Evolutionary conservation across 371 early-diverging fungal species (phyloP), one percentile per base, ranked within the genome.

Genomic region (Dinochytrium kinnereticum): DNA sequence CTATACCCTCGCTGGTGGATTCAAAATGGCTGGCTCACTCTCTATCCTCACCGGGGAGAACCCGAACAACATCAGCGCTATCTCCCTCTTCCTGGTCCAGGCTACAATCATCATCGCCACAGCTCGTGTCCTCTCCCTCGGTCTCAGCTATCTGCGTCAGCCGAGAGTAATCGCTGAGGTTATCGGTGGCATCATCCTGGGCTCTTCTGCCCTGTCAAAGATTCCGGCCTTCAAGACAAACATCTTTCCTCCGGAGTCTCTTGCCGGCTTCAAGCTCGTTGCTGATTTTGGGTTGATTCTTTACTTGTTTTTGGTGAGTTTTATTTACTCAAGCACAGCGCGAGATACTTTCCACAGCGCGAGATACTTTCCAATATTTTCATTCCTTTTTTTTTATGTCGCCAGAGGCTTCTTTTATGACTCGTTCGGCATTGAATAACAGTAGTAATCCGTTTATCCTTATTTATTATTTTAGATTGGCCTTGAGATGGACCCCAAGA

Each of bases 241-340:
- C 39, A 53, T 86, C 21, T 86, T 86, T 64, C 87, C 87, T 0
- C 21, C 38, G 19, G 17, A 40, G 17, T 82, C 83, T 1, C 73
- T 94, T n/a, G 87, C 91, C 0, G 86, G 82, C 72, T 80, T 97
- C 51, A 90, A 87, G 50, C 80, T 95, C 30, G 85, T 95, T 7
- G 90, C 97, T n/a, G 92, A 91, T 73, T 78, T 98, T 73, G 97
- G 96, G 15, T 84, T 98, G 49, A 86, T 96, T 19, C 87, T 98
- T 59, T 97, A 93, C 80, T 83, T 97, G 61, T 96, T 96, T 79
- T 86, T 96, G 61, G 93, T 96, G 31, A 95, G 95, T 1, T 10
- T 21, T 26, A 64, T 15, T 15, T 26, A 19, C 37, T 2, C 3
- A 21, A 28, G 79, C 94, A 24, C n/a, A n/a, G n/a, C n/a, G n/a